A percentile compares a stretch with the other conserved stretches of the same genome.
Conservation (phyloP, 2,329 filamentous ascomycete species). For the Curvularia sp. region DNA sequence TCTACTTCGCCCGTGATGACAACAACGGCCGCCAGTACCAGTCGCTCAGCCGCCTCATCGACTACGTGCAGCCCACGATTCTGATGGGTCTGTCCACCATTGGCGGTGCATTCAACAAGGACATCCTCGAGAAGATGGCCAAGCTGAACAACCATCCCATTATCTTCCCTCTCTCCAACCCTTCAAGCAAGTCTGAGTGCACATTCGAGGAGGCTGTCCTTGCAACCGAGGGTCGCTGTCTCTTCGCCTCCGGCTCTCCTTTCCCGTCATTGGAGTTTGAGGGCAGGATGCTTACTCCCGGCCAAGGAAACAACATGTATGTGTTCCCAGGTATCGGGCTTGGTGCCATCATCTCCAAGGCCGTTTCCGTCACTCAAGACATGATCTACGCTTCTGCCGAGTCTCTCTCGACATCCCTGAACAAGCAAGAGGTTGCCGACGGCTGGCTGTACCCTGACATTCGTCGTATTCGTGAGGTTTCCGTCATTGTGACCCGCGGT, state of each 20-base stretch:
- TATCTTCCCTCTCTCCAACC: slow-evolving; percentile 93
- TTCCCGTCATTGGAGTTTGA: slow-evolving; percentile 71
- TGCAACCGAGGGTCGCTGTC: slow-evolving; percentile 86
- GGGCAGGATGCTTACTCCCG: slow-evolving; percentile 58
- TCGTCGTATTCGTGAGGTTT: slow-evolving; percentile 89
- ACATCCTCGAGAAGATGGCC: slow-evolving; percentile 71
- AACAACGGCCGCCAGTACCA: slow-evolving; percentile 72
- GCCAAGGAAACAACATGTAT: slow-evolving; percentile 83
- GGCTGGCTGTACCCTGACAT: slow-evolving; percentile 92
- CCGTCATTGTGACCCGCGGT: slow-evolving; percentile 82
- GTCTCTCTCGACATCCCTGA: slow-evolving; percentile 79
- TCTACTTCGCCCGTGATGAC: slow-evolving; percentile 71
- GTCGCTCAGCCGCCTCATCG: slow-evolving; percentile 87
- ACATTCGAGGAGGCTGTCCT: slow-evolving; percentile 92
- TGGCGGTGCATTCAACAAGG: slow-evolving; percentile 90
- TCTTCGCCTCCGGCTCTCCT: slow-evolving; percentile 95
- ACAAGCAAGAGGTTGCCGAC: slow-evolving; percentile 78
- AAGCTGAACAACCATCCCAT: slow-evolving; percentile 73
- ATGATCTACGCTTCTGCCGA: slow-evolving; percentile 97
- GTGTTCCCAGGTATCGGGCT: slow-evolving; percentile 97
- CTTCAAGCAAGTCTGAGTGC: slow-evolving; percentile 95
- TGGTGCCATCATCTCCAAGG: slow-evolving; percentile 89
- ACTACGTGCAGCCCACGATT: slow-evolving; percentile 93
- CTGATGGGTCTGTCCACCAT: slow-evolving; percentile 94
- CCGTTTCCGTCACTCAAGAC: slow-evolving; percentile 83